phyloP scores from a whole-genome alignment of 441 rosid species.

The Gossypium schwendimanii region DNA sequence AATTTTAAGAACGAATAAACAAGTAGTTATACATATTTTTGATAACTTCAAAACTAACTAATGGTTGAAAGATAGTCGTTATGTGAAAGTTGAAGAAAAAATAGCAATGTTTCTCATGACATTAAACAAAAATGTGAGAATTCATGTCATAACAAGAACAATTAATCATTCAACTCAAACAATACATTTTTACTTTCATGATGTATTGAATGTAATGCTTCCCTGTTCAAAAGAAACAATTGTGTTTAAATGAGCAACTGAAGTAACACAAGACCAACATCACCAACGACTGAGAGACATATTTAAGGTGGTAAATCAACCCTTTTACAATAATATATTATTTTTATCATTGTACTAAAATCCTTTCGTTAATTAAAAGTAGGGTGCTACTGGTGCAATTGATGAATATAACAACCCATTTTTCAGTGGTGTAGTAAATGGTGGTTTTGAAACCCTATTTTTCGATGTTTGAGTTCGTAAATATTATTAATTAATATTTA shows the following conservation, averaged over 20 bases:
- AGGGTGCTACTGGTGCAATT: not conserved
- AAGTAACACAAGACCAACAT: not conserved
- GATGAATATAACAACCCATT: not conserved
- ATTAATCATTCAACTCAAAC: not conserved
- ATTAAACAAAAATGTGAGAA: not conserved
- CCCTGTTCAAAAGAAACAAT: not conserved
- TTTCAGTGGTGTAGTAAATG: too few species aligned
- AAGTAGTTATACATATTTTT: too few species aligned
- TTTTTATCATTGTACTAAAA: too few species aligned
- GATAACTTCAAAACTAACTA: too few species aligned
- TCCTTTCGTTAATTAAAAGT: too few species aligned
- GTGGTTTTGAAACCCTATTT: too few species aligned
- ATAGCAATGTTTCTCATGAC: not conserved
- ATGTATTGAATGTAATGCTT: not conserved
- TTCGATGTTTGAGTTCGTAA: too few species aligned
- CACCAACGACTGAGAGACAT: not conserved
- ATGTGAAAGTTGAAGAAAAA: not conserved
- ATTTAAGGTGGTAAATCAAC: not conserved
- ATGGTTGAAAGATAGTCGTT: too few species aligned
- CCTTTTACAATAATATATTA: too few species aligned
- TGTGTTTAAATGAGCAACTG: not conserved
- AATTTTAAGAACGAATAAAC: too few species aligned
- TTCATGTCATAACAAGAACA: not conserved
- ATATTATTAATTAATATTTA: too few species aligned
- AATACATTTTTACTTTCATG: not conserved